These are phyloP conservation scores for Apium graveolens DNA, from an alignment of 129 eudicot species.

Conservation along the genomic window DNA sequence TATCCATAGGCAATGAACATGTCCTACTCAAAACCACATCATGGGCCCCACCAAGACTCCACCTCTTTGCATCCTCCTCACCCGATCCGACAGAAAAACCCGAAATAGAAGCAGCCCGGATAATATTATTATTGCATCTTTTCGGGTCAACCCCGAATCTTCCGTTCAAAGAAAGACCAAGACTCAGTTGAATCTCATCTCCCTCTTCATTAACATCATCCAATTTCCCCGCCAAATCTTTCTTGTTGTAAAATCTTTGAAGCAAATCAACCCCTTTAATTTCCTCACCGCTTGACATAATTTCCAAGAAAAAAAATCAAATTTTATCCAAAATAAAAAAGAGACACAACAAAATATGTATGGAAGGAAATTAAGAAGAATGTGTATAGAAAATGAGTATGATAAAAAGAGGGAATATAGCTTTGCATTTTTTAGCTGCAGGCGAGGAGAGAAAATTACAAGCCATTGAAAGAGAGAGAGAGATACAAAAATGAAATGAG, in stretches of 20 bases:
- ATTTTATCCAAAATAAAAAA: neutral
- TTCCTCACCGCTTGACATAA: neutral
- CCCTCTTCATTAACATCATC: constrained; percentile 21
- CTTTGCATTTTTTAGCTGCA: neutral
- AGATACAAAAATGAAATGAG: neutral
- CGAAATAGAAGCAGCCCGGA: constrained; percentile 68
- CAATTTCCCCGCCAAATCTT: constrained; percentile 7
- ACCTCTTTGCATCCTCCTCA: constrained; percentile 12
- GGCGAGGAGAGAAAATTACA: neutral
- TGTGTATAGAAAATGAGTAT: neutral
- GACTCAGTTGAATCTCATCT: constrained; percentile 53
- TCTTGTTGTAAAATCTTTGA: constrained; percentile 37
- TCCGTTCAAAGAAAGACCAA: constrained; percentile 88
- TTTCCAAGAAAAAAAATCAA: neutral
- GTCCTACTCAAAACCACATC: constrained; percentile 40
- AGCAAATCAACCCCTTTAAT: constrained; percentile 42
- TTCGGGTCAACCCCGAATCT: constrained; percentile 77
- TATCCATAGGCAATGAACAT: constrained; percentile 79
- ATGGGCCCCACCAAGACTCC: constrained; percentile 8
- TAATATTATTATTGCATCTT: constrained; percentile 35
- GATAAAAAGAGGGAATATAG: neutral
- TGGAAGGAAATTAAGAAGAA: neutral
- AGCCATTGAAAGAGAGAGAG: neutral
- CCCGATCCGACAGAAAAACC: constrained; percentile 33
- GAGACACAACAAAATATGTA: neutral